phyloP scores from a whole-genome alignment of 371 early-diverging fungal genomes.

The Lichtheimia ornata region DNA sequence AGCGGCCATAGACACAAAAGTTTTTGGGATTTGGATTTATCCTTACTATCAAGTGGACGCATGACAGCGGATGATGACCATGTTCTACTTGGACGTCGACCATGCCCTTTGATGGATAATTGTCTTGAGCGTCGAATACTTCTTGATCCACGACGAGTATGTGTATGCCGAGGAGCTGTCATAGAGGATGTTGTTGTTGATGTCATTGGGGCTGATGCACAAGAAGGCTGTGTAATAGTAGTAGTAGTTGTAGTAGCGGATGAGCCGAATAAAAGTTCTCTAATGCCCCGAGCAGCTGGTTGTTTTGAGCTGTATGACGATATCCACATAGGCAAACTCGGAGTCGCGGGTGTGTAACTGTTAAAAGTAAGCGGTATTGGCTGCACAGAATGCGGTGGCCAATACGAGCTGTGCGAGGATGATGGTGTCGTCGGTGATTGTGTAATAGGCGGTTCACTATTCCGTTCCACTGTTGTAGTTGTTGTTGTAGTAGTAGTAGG shows the following conservation, averaged over 20 bases:
- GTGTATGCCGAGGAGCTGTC: constrained; percentile 9
- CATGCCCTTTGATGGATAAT: constrained; percentile 1
- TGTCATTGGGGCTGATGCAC: constrained; percentile 22
- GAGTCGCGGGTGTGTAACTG: constrained; percentile 16
- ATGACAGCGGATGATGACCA: not conserved
- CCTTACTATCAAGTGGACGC: constrained; percentile 6
- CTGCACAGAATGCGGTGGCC: constrained; percentile 15
- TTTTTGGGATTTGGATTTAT: constrained; percentile 41
- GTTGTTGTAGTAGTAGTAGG: not conserved
- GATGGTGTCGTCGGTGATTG: constrained; percentile 4
- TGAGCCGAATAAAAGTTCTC: constrained; percentile 14
- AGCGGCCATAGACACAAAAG: constrained; percentile 52
- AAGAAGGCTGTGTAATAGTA: constrained; percentile 10
- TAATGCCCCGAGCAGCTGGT: constrained; percentile 13
- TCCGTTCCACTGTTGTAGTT: not conserved
- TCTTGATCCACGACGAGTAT: constrained; percentile 30
- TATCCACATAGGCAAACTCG: constrained; percentile 17
- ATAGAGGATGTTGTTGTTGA: not conserved
- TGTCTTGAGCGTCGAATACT: constrained; percentile 24
- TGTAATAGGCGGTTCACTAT: not conserved
- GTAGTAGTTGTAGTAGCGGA: constrained; percentile 6
- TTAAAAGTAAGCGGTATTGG: constrained; percentile 15
- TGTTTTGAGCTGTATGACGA: constrained; percentile 12
- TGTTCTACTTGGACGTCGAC: not conserved
- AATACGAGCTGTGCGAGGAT: constrained; percentile 9